These are phyloP conservation scores for Plasmodium adleri DNA, from an alignment of 169 alveolate species.

Conservation along the genomic window DNA sequence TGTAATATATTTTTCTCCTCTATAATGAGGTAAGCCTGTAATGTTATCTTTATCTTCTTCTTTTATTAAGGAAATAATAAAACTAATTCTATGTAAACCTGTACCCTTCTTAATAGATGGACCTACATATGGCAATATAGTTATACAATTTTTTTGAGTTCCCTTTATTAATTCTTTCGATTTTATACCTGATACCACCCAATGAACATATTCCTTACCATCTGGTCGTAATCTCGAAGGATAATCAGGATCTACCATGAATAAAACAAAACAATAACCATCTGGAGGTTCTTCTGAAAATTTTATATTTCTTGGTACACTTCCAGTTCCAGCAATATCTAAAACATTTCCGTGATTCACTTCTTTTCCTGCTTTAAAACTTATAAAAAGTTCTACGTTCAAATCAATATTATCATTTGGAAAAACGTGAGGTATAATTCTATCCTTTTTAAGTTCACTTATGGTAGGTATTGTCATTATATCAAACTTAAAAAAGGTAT, in stretches of 20 bases:
- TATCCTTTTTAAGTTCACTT: conserved; percentile 68
- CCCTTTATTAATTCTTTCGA: conserved; percentile 71
- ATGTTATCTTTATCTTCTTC: conserved; percentile 57
- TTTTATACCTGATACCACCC: conserved; percentile 76
- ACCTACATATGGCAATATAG: conserved; percentile 71
- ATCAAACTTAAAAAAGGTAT: background rate
- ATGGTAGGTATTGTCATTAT: conserved; percentile 59
- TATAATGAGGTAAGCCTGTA: conserved; percentile 47
- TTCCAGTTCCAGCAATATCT: conserved; percentile 70
- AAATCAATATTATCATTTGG: conserved; percentile 56
- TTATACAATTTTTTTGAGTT: conserved; percentile 45
- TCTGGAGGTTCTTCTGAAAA: conserved; percentile 76
- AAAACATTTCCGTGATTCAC: conserved; percentile 57
- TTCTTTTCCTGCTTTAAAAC: conserved; percentile 73
- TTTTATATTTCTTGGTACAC: conserved; percentile 61
- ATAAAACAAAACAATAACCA: conserved; percentile 64
- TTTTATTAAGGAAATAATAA: conserved; percentile 53
- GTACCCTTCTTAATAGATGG: conserved; percentile 75
- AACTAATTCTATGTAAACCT: conserved; percentile 63
- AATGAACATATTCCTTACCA: conserved; percentile 66
- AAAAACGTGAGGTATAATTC: conserved; percentile 67
- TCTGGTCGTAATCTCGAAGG: conserved; percentile 75
- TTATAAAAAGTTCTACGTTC: conserved; percentile 39
- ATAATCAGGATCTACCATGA: conserved; percentile 71
- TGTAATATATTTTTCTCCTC: conserved; percentile 63